Conservation (phyloP, 257 asterid species). For the Solanum pinnatisectum region DNA sequence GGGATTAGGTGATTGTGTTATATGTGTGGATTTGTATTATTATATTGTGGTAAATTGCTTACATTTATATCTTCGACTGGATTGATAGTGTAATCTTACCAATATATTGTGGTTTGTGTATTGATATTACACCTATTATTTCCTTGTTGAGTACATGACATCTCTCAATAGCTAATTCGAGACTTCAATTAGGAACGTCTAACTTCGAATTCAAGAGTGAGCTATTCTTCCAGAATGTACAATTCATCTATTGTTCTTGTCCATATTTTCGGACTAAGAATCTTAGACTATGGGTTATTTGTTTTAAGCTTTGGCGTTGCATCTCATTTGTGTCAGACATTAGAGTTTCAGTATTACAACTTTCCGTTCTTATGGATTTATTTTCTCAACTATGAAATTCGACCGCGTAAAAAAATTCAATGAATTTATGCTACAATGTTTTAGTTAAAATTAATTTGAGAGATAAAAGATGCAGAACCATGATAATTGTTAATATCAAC, state of each 20-base stretch:
- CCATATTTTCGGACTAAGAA: neutral
- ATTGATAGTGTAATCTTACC: too few relatives aligned
- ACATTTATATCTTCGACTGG: too few relatives aligned
- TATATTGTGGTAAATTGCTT: neutral
- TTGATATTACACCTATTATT: neutral
- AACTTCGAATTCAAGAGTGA: neutral
- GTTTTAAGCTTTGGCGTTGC: neutral
- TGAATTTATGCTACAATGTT: too few relatives aligned
- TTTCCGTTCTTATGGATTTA: too few relatives aligned
- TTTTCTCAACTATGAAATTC: too few relatives aligned
- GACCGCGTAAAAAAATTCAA: too few relatives aligned
- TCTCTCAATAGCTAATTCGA: neutral
- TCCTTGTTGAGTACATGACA: neutral
- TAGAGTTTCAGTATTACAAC: too few relatives aligned
- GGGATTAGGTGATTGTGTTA: neutral
- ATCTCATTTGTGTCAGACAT: neutral
- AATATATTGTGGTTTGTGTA: neutral
- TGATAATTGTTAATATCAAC: too few relatives aligned
- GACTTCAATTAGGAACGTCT: neutral
- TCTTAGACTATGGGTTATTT: neutral
- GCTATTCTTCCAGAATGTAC: neutral
- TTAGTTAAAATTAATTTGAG: too few relatives aligned
- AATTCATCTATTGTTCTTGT: too few relatives aligned
- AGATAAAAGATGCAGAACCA: too few relatives aligned
- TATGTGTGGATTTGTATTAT: too few relatives aligned